A percentile compares a stretch with the other conserved stretches of the same genome.
Conservation (phyloP, 1,139 yeast species). For the Scheffersomyces parashehatae region DNA sequence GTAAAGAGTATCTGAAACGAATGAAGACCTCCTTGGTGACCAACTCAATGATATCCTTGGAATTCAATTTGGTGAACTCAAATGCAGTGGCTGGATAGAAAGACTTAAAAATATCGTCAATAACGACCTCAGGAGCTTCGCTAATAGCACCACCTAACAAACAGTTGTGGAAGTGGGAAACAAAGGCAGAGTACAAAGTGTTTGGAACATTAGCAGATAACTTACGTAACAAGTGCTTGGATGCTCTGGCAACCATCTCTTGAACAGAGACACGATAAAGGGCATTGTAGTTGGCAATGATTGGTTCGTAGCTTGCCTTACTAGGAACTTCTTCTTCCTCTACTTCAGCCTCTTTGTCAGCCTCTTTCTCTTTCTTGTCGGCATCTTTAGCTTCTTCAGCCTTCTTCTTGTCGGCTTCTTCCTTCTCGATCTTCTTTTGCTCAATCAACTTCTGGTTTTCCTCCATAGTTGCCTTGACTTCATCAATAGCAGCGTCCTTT, state of each 20-base stretch:
- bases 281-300: constrained; percentile 43
- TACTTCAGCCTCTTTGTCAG: constrained; percentile 15
- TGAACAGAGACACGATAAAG: constrained; percentile 52
- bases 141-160: constrained; percentile 57
- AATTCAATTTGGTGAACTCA: constrained; percentile 46
- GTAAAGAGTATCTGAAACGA: constrained; percentile 64
- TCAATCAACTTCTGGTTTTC: constrained; percentile 26
- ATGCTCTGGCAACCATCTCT: constrained; percentile 78
- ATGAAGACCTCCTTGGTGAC: constrained; percentile 52
- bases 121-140: constrained; percentile 39
- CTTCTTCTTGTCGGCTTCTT: constrained; percentile 20
- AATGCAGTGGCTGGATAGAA: constrained; percentile 47
- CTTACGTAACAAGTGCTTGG: constrained; percentile 70
- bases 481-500: constrained; percentile 24
- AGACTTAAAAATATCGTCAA: constrained; percentile 43
- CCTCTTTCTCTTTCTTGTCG: constrained; percentile 31
- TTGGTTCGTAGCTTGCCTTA: constrained; percentile 44
- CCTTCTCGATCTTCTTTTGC: constrained; percentile 19
- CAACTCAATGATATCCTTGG: constrained; percentile 41
- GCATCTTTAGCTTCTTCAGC: constrained; percentile 17
- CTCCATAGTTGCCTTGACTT: constrained; percentile 20
- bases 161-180: constrained; percentile 74
- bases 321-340: constrained; percentile 33
- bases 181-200: constrained; percentile 55
- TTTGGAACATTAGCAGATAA: constrained; percentile 51